phyloP scores from a whole-genome alignment of 164 flowering plant species.

The Aristolochia contorta region DNA sequence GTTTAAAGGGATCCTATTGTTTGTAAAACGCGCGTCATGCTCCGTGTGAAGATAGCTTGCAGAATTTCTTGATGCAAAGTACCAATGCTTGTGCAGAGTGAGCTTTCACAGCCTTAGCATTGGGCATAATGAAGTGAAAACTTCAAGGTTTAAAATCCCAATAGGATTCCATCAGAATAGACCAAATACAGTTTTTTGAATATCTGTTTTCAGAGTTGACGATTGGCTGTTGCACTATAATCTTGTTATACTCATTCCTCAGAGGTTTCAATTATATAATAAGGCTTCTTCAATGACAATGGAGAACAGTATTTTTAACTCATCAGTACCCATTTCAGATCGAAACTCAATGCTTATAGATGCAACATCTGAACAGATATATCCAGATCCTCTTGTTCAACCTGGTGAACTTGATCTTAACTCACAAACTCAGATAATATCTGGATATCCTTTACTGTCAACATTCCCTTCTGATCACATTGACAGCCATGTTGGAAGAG shows the following conservation, averaged over 20 bases:
- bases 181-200: no score
- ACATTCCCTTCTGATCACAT: conserved; percentile 23
- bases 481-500: conserved; percentile 10
- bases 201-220: no score
- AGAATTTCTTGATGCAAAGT: no score
- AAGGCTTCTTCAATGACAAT: conserved; percentile 5
- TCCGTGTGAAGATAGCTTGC: no score
- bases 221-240: not conserved
- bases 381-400: conserved; percentile 22
- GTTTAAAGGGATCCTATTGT: no score
- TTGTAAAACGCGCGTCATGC: no score
- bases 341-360: conserved; percentile 22
- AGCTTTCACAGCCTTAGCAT: no score
- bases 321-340: conserved; percentile 10
- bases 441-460: conserved; percentile 30
- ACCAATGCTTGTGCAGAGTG: no score
- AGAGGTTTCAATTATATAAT: not conserved
- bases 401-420: conserved; percentile 19
- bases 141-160: no score
- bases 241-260: not conserved
- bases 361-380: conserved; percentile 20
- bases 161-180: no score
- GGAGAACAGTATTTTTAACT: conserved; percentile 27
- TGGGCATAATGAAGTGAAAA: no score
- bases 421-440: conserved; percentile 24